Base-by-base conservation (phyloP, 2,329 filamentous ascomycete species). In the Claviceps pazoutovae region DNA sequence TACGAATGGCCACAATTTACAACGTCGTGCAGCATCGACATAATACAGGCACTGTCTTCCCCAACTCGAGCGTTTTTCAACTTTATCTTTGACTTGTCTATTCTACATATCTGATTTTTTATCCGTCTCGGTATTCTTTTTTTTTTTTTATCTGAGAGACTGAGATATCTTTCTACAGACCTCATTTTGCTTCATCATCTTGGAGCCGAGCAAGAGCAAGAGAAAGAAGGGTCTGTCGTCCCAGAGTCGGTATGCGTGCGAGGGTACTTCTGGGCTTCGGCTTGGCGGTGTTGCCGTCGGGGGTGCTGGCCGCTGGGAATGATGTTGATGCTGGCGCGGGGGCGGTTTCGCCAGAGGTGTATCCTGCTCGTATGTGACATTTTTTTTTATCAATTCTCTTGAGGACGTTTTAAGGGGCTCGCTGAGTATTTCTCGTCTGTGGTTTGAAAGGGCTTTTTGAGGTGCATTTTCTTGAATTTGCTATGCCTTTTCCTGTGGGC, bases 341-440 rank as follows among this genome's bases (percentile, higher is more conserved):
- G 19, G 54, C 55, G 5, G 51, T 54, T 11, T 62, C 60, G 14
- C 61, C 61, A 7, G 44, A 56, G 1, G 58, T 64, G 9, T 60
- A 62, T 42, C 61, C 61, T 7, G 55, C 58, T 5, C 62, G 60
- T 61, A 48, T 17, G 53, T 52, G 38, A 11, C 9, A 2, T 16
- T 4, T 14, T 4, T 14, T 36, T 5, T 26, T 9, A 9, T 13
- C 2, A 42, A 19, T 9, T 26, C 2, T 1, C 23, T 26, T 26
- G 23, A 26, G 23, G 5, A 26, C 23, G 5, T 6, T 26, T 26
- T 26, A 6, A 26, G 6, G 23, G 5, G 23, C 1, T 26, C 23
- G 5, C n/a, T 41, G 37, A 16, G n/a, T 11, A 7, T 9, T 8
- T 17, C n/a, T 41, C 38, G 4, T 42, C 39, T 42, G 17, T 42